A percentile compares a stretch with the other conserved stretches of the same genome.
These are phyloP conservation scores for Lepidium campestre DNA, from an alignment of 441 rosid genomes.

Conservation along the genomic window DNA sequence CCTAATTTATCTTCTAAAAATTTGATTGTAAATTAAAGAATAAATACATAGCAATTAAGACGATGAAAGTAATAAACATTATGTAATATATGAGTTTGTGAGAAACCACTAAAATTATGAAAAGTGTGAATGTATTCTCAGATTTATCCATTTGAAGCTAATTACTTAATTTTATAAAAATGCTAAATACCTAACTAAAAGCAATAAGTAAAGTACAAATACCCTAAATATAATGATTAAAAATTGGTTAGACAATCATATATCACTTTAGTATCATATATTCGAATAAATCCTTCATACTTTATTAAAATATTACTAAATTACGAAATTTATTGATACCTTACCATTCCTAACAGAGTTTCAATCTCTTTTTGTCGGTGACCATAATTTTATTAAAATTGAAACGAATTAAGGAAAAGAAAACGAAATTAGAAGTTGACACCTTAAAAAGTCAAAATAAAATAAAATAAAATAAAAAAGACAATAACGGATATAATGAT, in stretches of 20 bases:
- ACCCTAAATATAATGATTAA: neutral
- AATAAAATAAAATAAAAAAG: neutral
- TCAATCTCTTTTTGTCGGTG: constrained; percentile 22
- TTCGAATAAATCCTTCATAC: constrained; percentile 17
- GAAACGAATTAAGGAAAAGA: neutral
- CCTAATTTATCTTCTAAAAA: too few relatives aligned
- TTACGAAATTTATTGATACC: constrained; percentile 9
- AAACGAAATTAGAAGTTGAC: neutral
- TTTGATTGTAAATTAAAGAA: too few relatives aligned
- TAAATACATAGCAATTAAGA: too few relatives aligned
- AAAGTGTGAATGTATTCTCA: neutral
- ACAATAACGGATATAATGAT: constrained; percentile 18
- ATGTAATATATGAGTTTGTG: too few relatives aligned
- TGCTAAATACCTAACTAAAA: neutral
- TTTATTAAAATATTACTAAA: neutral
- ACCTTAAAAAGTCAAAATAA: neutral
- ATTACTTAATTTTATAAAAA: neutral
- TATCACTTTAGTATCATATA: neutral
- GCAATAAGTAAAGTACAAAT: neutral
- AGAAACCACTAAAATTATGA: neutral
- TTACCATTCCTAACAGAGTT: constrained; percentile 5
- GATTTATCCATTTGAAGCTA: neutral
- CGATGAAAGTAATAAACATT: too few relatives aligned
- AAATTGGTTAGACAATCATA: neutral
- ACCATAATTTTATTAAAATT: neutral